These are phyloP conservation scores for Colletotrichum sp. DNA, from an alignment of 2,329 filamentous ascomycete genomes.

Conservation along the genomic window DNA sequence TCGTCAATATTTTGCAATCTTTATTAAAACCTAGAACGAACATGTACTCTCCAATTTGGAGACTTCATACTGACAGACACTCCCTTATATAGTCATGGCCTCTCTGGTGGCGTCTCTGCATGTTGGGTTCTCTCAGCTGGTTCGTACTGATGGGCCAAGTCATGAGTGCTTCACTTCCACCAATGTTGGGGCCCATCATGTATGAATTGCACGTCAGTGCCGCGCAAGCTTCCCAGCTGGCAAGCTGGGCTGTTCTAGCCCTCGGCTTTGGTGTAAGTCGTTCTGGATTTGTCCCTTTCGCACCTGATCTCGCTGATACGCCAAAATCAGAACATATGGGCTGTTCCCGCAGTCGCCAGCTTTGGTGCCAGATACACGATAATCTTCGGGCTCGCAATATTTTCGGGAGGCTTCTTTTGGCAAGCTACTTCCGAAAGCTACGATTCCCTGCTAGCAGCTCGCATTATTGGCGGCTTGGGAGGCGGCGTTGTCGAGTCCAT, in stretches of 20 bases:
- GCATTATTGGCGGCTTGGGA: not conserved
- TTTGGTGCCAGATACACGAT: not conserved
- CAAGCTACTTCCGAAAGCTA: not conserved
- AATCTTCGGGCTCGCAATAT: not conserved
- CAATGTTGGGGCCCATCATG: not conserved
- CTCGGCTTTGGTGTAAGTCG: not conserved
- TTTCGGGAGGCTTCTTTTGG: not conserved
- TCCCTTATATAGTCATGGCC: not conserved
- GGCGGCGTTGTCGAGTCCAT: not conserved
- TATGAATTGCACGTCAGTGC: not conserved
- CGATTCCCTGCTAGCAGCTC: not conserved
- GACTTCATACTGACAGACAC: not conserved
- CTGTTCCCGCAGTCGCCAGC: not conserved
- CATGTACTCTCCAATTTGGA: not conserved
- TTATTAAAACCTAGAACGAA: accelerated
- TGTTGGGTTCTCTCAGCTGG: not conserved
- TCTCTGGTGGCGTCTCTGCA: not conserved
- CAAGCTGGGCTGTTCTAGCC: not conserved
- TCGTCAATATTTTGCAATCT: not conserved
- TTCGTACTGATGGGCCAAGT: not conserved
- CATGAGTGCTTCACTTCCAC: not conserved
- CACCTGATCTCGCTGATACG: not conserved
- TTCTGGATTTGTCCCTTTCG: not conserved
- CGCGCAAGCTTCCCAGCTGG: not conserved
- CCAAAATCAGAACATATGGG: not conserved